phyloP scores from a whole-genome alignment of 148 eudicot genomes.

The Dysphania ambrosioides region DNA sequence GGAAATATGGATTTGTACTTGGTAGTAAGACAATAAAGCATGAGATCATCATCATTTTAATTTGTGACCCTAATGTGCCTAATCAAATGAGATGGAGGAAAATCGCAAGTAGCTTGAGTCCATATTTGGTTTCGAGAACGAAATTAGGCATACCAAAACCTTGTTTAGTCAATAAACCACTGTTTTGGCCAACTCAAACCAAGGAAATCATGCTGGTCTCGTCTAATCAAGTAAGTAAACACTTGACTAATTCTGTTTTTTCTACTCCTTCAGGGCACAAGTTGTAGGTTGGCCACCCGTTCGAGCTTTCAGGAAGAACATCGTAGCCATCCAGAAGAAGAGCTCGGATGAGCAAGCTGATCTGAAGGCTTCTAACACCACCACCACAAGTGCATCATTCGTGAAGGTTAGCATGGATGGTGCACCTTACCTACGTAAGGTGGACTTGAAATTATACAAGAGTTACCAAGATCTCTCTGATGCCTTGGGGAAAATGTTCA shows the following conservation, averaged over 20 bases:
- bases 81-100: neutral
- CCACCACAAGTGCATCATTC: conserved; percentile 26
- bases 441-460: conserved; percentile 53
- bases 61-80: neutral
- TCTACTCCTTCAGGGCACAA: conserved; percentile 41
- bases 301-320: conserved; percentile 55
- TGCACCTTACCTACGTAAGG: conserved; percentile 62
- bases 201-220: neutral
- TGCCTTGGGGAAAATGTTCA: conserved; percentile 59
- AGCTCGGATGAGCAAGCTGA: conserved; percentile 27
- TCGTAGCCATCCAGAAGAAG: conserved; percentile 38
- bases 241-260: neutral
- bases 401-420: conserved; percentile 61
- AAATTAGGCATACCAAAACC: conserved; percentile 29
- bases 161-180: neutral
- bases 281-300: conserved; percentile 76
- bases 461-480: conserved; percentile 50
- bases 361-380: conserved; percentile 21
- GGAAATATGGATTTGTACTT: neutral
- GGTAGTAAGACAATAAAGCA: neutral
- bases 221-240: neutral
- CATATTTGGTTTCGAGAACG: conserved; percentile 19
- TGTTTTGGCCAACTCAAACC: neutral
- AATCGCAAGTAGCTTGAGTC: conserved; percentile 5
- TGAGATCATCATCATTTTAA: neutral